Percentiles rank a stretch among this genome's conserved stretches.
These are phyloP conservation scores for Sphagnum contortum DNA, from an alignment of 225 moss, liverwort and hornwort species.

Conservation along the genomic window DNA sequence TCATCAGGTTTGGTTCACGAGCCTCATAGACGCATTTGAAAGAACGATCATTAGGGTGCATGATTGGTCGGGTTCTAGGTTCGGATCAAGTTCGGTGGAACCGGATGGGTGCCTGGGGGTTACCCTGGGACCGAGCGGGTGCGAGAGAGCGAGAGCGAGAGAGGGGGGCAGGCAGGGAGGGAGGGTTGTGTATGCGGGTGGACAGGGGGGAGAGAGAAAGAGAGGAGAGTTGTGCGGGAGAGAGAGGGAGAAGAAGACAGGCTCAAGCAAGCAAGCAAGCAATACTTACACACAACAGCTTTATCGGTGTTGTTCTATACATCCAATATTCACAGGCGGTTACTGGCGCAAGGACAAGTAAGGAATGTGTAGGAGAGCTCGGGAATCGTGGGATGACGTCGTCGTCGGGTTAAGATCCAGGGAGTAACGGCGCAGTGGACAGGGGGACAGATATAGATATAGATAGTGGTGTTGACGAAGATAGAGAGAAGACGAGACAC, in stretches of 20 bases:
- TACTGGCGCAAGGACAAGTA: not conserved
- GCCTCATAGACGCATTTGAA: no score
- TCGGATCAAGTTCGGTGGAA: not conserved
- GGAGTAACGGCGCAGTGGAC: no score
- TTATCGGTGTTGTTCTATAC: not conserved
- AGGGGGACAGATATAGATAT: no score
- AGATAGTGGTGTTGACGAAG: no score
- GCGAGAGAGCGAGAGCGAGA: not conserved
- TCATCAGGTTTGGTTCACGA: no score
- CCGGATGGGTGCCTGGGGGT: slow-evolving; percentile 1
- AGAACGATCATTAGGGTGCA: no score
- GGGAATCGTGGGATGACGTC: not conserved
- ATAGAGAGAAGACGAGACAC: no score
- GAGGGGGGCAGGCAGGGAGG: not conserved
- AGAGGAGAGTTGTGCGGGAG: not conserved
- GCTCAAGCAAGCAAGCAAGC: not conserved
- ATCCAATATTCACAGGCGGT: not conserved
- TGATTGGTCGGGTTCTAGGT: not conserved
- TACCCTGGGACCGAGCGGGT: not conserved
- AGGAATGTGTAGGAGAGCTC: not conserved
- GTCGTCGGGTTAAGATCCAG: no score
- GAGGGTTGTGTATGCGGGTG: no score
- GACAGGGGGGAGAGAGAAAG: no score
- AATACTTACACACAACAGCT: not conserved
- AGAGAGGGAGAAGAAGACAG: not conserved